Percentiles rank a stretch among this genome's conserved stretches.
These are phyloP conservation scores for Alternaria brassicae DNA, from an alignment of 2,329 filamentous ascomycete genomes.

Conservation along the genomic window DNA sequence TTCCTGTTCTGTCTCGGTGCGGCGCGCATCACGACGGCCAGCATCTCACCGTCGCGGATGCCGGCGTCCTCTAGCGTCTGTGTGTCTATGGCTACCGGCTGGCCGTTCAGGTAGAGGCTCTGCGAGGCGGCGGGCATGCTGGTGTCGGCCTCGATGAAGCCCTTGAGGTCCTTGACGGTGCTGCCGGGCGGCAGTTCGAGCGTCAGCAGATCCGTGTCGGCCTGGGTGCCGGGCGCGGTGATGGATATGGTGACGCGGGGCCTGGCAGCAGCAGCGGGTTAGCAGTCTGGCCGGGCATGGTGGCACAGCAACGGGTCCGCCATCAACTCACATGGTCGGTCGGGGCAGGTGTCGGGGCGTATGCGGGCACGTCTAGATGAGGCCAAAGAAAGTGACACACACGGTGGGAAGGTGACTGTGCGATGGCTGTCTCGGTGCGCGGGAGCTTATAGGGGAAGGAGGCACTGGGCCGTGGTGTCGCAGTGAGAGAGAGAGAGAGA, in stretches of 20 bases:
- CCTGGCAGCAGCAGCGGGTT: conserved; percentile 60
- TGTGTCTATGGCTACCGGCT: conserved; percentile 75
- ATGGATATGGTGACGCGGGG: conserved; percentile 83
- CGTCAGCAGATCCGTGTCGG: conserved; percentile 77
- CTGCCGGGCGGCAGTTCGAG: conserved; percentile 84
- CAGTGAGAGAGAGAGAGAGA: background rate
- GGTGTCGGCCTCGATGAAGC: conserved; percentile 85
- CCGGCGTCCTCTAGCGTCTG: conserved; percentile 83
- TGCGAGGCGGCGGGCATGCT: conserved; percentile 75
- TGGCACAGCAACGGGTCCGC: conserved; percentile 47
- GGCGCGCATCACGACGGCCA: conserved; percentile 76
- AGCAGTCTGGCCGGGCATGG: conserved; percentile 35
- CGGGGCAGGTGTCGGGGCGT: conserved; percentile 18
- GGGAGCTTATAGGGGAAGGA: conserved; percentile 26
- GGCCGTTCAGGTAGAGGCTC: conserved; percentile 89
- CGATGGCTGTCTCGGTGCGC: conserved; percentile 27
- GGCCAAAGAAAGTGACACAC: conserved; percentile 39
- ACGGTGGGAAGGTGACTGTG: conserved; percentile 9
- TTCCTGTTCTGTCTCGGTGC: conserved; percentile 22
- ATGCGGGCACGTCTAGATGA: conserved; percentile 41
- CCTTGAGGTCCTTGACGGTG: conserved; percentile 84
- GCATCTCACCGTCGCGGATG: conserved; percentile 88
- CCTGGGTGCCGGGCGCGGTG: conserved; percentile 71
- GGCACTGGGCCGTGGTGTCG: conserved; percentile 18
- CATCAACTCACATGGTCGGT: conserved; percentile 46